phyloP scores from a whole-genome alignment of 1,139 yeast species.

The Debaryomyces fabryi region DNA sequence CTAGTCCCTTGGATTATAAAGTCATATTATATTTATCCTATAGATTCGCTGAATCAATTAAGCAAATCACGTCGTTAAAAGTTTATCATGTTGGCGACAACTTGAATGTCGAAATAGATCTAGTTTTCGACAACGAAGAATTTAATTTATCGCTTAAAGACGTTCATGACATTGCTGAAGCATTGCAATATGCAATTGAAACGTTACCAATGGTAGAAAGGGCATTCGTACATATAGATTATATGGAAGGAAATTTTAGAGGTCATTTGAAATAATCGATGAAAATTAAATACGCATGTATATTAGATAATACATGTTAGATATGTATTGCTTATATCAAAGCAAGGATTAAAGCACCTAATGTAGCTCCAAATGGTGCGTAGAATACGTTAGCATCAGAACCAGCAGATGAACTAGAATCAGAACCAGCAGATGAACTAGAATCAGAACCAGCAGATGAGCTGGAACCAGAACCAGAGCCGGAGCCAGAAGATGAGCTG shows the following conservation, averaged over 20 bases:
- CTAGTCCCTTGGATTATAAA: conserved; percentile 63
- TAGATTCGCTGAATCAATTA: conserved; percentile 70
- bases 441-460: not conserved
- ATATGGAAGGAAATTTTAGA: conserved; percentile 55
- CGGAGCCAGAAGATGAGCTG: not conserved
- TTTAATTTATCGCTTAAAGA: conserved; percentile 57
- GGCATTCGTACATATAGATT: conserved; percentile 81
- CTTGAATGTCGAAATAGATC: conserved; percentile 74
- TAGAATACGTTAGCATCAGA: not conserved
- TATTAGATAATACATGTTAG: not conserved
- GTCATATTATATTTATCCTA: conserved; percentile 66
- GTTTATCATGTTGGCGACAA: conserved; percentile 82
- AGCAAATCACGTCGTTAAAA: conserved; percentile 65
- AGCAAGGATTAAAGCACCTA: not conserved
- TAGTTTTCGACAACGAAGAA: conserved; percentile 56
- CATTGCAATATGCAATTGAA: conserved; percentile 78
- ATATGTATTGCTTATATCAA: not conserved
- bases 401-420: conserved; percentile 3
- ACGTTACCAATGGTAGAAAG: conserved; percentile 77
- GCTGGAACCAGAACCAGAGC: not conserved
- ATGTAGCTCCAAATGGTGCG: not conserved
- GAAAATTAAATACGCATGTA: not conserved
- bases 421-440: not conserved
- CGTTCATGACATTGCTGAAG: conserved; percentile 80
- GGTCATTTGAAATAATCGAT: conserved; percentile 44